Evolutionary conservation across 2,329 filamentous ascomycete genomes (phyloP), one percentile per base, ranked within the genome.

Genomic region (Stagonosporopsis chrysanthemi): DNA sequence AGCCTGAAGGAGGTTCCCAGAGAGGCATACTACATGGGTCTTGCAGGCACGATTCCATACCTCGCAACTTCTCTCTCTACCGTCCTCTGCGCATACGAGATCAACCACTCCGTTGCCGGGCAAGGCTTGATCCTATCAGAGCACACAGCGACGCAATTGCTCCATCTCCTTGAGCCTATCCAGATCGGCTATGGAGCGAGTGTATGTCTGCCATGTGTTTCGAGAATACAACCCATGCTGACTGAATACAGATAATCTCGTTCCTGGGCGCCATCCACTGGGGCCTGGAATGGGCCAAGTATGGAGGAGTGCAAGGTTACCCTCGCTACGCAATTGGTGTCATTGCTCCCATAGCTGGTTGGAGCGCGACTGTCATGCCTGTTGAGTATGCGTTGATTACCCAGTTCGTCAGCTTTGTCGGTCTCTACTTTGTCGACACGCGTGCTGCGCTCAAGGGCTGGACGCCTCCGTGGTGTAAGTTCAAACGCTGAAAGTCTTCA

Each of bases 231-330:
- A 1, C 14, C 39, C 40, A 56, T 55, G 64, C 33, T 45, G 33
- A 45, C 17, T 36, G 6, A 2, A 22, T 23, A 17, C 61, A 90
- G 87, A 95, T 97, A 69, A 90, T 97, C 68, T 96, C 92, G 26
- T 97, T 97, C 82, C 85, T 97, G 1, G 94, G 94, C 41, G 93
- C 93, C 31, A 88, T 97, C 69, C 94, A 97, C 78, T 97, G 94
- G 90, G 93, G 93, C 53, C 83, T 97, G 17, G 92, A 97, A 78
- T 96, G 89, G 75, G 90, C 90, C 47, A 80, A 89, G 79, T 88
- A 83, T 75, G 79, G 88, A 77, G 77, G 85, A 71, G 68, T 84
- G 60, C 88, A 90, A 55, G 90, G 91, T 50, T 91, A 90, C 67
- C 87, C 86, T 67, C 89, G 93, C 61, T 97, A 96, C 75, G 86